These are phyloP conservation scores for Porphyra umbilicalis DNA, from an alignment of 31 red algal genomes.

Conservation along the genomic window DNA sequence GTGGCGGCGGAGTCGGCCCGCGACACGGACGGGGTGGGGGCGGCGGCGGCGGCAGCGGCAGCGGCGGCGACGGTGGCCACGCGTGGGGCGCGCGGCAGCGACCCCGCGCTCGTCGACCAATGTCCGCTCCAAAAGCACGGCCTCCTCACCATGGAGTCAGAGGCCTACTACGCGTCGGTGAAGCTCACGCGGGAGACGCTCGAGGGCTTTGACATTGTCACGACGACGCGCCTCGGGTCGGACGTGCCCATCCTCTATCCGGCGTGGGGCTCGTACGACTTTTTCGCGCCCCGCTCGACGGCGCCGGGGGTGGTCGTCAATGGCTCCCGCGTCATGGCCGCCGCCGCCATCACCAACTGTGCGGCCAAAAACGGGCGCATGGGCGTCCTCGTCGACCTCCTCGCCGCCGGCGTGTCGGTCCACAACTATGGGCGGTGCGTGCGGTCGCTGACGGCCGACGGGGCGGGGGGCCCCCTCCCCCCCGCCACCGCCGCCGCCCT, in stretches of 20 bases:
- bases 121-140: background rate
- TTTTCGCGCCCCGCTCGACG: background rate
- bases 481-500: background rate
- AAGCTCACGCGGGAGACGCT: background rate
- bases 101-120: background rate
- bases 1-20: background rate
- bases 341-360: background rate
- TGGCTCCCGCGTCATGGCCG: background rate
- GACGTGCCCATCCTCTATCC: background rate
- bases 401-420: background rate
- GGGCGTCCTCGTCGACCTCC: background rate
- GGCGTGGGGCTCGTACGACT: background rate
- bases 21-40: too few species aligned
- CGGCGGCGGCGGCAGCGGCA: background rate
- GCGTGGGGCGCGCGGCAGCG: background rate
- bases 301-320: background rate
- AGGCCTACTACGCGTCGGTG: background rate
- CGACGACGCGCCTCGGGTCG: background rate
- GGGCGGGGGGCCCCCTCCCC: background rate
- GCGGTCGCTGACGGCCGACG: background rate
- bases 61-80: background rate
- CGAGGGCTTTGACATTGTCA: background rate
- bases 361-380: background rate
- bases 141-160: background rate
- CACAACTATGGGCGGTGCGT: background rate